Evolutionary conservation across 2,329 filamentous ascomycete genomes (phyloP).

Genomic region (Xylariales sp.): DNA sequence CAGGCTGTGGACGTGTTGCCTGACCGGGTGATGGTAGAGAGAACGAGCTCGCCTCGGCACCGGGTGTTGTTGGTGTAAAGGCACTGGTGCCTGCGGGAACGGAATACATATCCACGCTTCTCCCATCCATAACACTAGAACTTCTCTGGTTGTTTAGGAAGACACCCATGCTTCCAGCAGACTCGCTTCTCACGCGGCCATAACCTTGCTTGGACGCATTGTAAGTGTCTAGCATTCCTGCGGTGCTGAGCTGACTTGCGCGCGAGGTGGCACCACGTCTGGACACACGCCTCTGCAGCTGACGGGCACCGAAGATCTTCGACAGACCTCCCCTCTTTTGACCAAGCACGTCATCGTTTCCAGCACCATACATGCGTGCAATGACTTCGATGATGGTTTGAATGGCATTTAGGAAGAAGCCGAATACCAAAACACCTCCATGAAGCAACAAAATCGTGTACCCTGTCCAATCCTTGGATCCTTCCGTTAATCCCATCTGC

Average conservation of each 20-base stretch:
- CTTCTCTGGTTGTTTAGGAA: conserved; percentile 45
- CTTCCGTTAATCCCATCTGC: conserved; percentile 71
- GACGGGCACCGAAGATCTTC: conserved; percentile 88
- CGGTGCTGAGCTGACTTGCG: conserved; percentile 77
- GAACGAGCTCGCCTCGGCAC: conserved; percentile 60
- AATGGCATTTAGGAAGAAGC: conserved; percentile 87
- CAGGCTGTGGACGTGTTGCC: conserved; percentile 36
- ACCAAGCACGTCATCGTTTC: conserved; percentile 66
- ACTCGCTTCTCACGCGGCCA: conserved; percentile 57
- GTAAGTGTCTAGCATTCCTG: conserved; percentile 72
- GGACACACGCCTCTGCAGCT: conserved; percentile 70
- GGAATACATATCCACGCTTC: conserved; percentile 41
- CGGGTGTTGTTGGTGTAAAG: conserved; percentile 69
- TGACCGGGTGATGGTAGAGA: conserved; percentile 60
- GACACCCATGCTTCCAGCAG: conserved; percentile 53
- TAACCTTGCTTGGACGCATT: conserved; percentile 61
- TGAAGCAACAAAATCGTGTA: conserved; percentile 88
- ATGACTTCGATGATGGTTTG: conserved; percentile 88
- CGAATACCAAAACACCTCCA: conserved; percentile 78
- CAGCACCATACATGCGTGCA: conserved; percentile 77
- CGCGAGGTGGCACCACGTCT: conserved; percentile 61
- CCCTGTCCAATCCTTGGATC: conserved; percentile 88
- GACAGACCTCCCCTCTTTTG: conserved; percentile 76
- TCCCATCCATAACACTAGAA: conserved; percentile 50
- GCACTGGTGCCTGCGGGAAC: conserved; percentile 55